Conservation (phyloP, 2,329 filamentous ascomycete genomes). For the Magnaporthales sp. region DNA sequence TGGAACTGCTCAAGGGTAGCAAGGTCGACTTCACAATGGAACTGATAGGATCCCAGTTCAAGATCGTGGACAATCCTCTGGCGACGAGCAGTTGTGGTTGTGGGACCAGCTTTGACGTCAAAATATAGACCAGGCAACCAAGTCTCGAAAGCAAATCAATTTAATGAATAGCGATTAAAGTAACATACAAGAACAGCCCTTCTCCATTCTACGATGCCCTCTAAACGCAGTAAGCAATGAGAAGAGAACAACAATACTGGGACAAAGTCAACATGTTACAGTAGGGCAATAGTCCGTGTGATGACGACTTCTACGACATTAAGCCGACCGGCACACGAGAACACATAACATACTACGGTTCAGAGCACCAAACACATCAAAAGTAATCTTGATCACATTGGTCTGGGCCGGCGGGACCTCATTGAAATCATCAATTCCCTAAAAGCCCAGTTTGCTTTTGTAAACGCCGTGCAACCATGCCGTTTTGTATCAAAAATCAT, state of each 20-base stretch:
- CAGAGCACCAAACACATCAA: background rate
- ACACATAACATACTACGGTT: background rate
- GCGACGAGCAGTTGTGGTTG: slow-evolving; percentile 95
- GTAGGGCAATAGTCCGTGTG: too few species aligned
- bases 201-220: too few species aligned
- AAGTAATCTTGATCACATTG: slow-evolving; percentile 13
- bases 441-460: slow-evolving; percentile 17
- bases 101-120: slow-evolving; percentile 95
- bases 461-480: slow-evolving; percentile 27
- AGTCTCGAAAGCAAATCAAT: background rate
- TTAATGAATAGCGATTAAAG: background rate
- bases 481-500: slow-evolving; percentile 10
- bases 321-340: background rate
- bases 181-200: too few species aligned
- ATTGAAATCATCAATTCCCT: slow-evolving; percentile 23
- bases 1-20: slow-evolving; percentile 85
- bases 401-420: slow-evolving; percentile 1
- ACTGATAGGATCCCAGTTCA: slow-evolving; percentile 82
- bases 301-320: too few species aligned
- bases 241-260: too few species aligned
- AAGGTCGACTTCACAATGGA: slow-evolving; percentile 96
- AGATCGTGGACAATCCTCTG: slow-evolving; percentile 86
- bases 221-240: too few species aligned
- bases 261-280: too few species aligned
- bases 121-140: slow-evolving; percentile 34